These are phyloP conservation scores for Diaporthe caulivora DNA, from an alignment of 2,329 filamentous ascomycete species.

Conservation along the genomic window DNA sequence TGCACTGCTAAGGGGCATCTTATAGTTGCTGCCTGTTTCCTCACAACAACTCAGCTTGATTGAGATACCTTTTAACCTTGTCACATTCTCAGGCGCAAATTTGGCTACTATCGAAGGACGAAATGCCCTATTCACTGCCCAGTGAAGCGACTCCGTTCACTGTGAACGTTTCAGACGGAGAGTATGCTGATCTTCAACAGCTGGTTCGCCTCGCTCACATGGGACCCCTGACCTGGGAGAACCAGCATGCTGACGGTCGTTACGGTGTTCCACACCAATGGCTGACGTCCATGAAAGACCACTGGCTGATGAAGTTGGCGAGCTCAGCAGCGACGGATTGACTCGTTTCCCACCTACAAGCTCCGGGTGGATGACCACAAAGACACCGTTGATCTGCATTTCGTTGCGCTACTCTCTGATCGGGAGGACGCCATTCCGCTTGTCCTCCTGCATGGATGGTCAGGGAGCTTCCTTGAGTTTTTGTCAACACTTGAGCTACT, in stretches of 20 bases:
- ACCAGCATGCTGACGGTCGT: background rate
- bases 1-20: too few relatives aligned
- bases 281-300: background rate
- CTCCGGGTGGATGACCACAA: constrained; percentile 49
- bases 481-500: constrained; percentile 62
- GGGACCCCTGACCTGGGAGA: constrained; percentile 21
- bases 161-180: background rate
- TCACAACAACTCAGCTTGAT: too few relatives aligned
- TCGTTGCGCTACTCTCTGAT: constrained; percentile 65
- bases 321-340: constrained; percentile 52
- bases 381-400: constrained; percentile 60
- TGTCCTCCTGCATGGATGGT: constrained; percentile 67
- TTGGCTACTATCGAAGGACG: too few relatives aligned
- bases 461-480: constrained; percentile 66
- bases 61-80: too few relatives aligned
- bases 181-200: background rate
- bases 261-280: constrained; percentile 4
- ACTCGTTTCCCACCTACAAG: constrained; percentile 62
- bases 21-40: too few relatives aligned
- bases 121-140: background rate
- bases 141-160: background rate
- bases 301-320: constrained; percentile 62
- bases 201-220: background rate
- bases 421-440: constrained; percentile 62
- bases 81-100: too few relatives aligned